These are phyloP conservation scores for Aspergillus fischeri DNA, from an alignment of 2,329 filamentous ascomycete genomes.

Conservation along the genomic window DNA sequence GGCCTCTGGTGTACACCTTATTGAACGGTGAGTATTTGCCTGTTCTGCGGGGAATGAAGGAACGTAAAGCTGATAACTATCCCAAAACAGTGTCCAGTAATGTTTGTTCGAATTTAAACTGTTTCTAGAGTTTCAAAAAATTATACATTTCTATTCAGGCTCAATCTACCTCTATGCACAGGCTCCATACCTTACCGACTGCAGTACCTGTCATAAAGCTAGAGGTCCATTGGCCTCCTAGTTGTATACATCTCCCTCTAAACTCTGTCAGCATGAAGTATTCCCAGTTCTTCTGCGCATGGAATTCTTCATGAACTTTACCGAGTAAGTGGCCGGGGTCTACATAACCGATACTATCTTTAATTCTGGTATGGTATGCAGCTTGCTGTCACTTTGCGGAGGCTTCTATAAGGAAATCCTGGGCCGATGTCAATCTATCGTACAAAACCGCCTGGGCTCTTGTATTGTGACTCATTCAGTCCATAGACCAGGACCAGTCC, in stretches of 20 bases:
- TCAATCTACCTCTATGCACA: background rate
- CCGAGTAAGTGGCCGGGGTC: too few species aligned
- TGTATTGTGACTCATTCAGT: background rate
- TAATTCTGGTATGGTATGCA: background rate
- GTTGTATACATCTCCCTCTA: too few species aligned
- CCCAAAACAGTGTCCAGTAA: conserved; percentile 21
- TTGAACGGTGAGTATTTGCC: conserved; percentile 67
- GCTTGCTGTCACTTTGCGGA: background rate
- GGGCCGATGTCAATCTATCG: background rate
- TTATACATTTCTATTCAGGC: background rate
- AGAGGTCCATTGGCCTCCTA: background rate
- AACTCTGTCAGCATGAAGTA: too few species aligned
- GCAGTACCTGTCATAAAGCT: background rate
- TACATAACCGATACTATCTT: too few species aligned
- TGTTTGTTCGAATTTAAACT: background rate
- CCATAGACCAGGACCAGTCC: background rate
- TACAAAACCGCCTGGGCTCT: background rate
- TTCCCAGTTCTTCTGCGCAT: too few species aligned
- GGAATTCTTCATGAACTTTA: too few species aligned
- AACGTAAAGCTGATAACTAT: background rate
- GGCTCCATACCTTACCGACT: background rate
- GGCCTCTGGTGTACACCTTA: conserved; percentile 89
- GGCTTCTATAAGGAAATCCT: background rate
- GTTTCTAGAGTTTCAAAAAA: background rate
- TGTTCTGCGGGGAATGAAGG: background rate